Evolutionary conservation across 169 alveolate species (phyloP).

Genomic region (Plasmodium gaboni): DNA sequence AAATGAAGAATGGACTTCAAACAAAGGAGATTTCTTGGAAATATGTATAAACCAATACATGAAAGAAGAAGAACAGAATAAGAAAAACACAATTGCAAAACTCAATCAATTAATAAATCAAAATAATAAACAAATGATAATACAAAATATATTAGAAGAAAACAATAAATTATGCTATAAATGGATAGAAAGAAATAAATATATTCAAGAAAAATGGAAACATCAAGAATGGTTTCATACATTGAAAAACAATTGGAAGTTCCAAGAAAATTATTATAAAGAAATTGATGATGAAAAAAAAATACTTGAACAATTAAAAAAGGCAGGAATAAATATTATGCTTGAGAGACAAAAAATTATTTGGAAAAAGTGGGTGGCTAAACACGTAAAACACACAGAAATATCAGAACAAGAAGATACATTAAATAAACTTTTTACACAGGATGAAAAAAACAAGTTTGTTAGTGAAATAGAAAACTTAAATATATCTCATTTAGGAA

Average conservation of each 20-base stretch:
- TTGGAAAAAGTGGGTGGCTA: neutral
- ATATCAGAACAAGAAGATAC: neutral
- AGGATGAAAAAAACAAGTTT: neutral
- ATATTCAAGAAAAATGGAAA: neutral
- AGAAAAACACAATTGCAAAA: neutral
- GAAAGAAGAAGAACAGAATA: neutral
- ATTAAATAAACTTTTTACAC: neutral
- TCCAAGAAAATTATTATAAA: too few species aligned
- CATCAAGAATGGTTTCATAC: neutral
- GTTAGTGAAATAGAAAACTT: neutral
- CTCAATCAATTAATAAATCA: neutral
- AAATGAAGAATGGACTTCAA: constrained; percentile 1
- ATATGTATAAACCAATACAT: neutral
- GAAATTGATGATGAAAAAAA: too few species aligned
- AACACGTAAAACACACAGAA: neutral
- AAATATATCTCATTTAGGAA: neutral
- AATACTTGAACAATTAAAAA: neutral
- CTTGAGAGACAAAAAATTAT: neutral
- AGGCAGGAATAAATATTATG: neutral
- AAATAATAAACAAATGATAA: neutral
- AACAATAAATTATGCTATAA: neutral
- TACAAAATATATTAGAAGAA: neutral
- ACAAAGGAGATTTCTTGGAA: constrained; percentile 7
- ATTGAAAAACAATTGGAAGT: neutral
- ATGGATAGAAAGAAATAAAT: neutral